These are phyloP conservation scores for Stephania japonica DNA, from an alignment of 164 flowering plant species.

Conservation along the genomic window DNA sequence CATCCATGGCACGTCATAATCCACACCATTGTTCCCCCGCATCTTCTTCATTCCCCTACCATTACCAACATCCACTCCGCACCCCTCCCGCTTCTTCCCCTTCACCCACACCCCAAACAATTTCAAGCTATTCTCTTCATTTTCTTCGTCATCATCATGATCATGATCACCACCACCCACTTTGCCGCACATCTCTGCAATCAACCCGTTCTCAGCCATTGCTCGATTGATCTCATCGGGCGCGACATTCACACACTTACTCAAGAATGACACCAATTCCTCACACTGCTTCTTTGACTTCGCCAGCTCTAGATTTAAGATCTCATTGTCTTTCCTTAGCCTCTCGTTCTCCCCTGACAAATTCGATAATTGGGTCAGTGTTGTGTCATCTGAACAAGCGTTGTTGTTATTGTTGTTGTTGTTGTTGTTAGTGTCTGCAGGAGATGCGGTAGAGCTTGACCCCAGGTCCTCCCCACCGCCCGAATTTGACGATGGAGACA, in stretches of 20 bases:
- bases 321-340: conserved; percentile 52
- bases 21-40: conserved; percentile 20
- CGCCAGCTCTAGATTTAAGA: conserved; percentile 61
- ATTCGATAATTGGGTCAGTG: conserved; percentile 29
- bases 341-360: conserved; percentile 72
- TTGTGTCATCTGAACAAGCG: conserved; percentile 30
- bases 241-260: conserved; percentile 43
- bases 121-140: conserved; percentile 32
- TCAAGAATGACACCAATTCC: conserved; percentile 47
- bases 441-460: conserved; percentile 57
- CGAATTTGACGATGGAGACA: conserved; percentile 39
- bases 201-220: conserved; percentile 34
- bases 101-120: conserved; percentile 80
- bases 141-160: conserved; percentile 10
- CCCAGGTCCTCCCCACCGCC: conserved; percentile 49
- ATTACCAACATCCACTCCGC: conserved; percentile 11
- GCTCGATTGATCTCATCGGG: conserved; percentile 52
- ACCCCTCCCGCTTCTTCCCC: conserved; percentile 25
- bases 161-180: conserved; percentile 12
- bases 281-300: conserved; percentile 64
- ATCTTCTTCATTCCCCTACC: conserved; percentile 24
- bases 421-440: conserved; percentile 37
- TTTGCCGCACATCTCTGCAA: neutral
- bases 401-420: conserved; percentile 32
- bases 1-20: conserved; percentile 28